Base-by-base conservation (phyloP, 2,329 filamentous ascomycete species). In the Ceratocystiopsis minuta region DNA sequence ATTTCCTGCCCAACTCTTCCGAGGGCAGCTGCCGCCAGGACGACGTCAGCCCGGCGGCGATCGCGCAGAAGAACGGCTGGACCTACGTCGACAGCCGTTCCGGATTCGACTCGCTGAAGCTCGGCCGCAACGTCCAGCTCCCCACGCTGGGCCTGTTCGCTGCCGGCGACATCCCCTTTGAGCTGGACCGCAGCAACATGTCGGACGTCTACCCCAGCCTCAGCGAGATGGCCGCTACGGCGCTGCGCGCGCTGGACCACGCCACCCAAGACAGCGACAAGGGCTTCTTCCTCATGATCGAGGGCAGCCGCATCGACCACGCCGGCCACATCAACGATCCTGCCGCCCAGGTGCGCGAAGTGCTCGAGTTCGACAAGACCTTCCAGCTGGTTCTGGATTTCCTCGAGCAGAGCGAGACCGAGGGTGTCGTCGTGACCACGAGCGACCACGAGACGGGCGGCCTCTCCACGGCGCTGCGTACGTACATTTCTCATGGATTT, bases 231-330 rank as follows among this genome's bases (percentile, higher is more conserved):
- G 75, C 88, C 10, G 69, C 71, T 50, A 84, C 83, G 15, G 88
- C 90, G 1, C 66, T 98, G 47, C 74, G 70, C 14, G 77, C 83
- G 1, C 71, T 98, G 18, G 80, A 80, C 47, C 75, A 77, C 45
- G 90, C 87, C 0, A 95, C 90, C 0, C 68, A 73, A 54, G 68
- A 87, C 54, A 85, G 74, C 47, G 85, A 96, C 36, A 77, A 92
- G 59, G 90, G 90, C 5, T 98, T 96, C 67, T 98, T 98, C 62
- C 67, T 98, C 52, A 94, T 98, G 88, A 92, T 98, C 46, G 90
- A 98, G 60, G 90, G 87, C 5, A 93, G 84, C 52, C 72, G 90
- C 36, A 96, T 98, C 52, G 90, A 98, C 54, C 90, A 98, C 56
- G 88, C 90, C 4, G 90, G 86, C 7, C 83, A 90, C 55, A 73